Conservation (phyloP, 176 grass and related monocot genomes). For the Bonia amplexicaulis region DNA sequence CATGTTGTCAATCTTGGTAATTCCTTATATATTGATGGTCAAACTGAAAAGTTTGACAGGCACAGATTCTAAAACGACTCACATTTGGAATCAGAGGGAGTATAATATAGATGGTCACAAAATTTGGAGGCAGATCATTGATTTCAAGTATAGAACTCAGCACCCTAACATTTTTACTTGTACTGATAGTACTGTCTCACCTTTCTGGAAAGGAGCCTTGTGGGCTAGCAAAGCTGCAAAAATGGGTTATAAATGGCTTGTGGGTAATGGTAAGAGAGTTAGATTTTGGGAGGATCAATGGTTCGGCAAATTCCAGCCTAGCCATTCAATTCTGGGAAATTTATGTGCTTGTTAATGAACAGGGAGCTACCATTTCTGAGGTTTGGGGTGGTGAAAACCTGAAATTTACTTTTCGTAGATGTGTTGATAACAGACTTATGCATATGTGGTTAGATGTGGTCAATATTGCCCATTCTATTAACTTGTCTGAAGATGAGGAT, state of each 20-base stretch:
- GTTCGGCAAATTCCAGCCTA: neutral
- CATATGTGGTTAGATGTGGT: too few species aligned
- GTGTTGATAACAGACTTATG: too few species aligned
- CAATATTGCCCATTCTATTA: too few species aligned
- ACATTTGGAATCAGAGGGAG: too few species aligned
- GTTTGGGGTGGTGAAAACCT: neutral
- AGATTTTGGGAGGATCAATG: neutral
- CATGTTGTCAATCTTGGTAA: too few species aligned
- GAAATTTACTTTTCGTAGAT: too few species aligned
- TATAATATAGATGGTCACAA: neutral
- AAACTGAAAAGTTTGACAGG: too few species aligned
- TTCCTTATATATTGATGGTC: too few species aligned
- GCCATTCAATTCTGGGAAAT: neutral
- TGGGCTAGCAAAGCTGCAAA: neutral
- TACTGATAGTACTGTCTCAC: accelerated
- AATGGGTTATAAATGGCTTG: neutral
- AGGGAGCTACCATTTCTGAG: neutral
- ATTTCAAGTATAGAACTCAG: neutral
- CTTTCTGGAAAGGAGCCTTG: neutral
- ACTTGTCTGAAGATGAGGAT: too few species aligned
- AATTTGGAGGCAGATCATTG: neutral
- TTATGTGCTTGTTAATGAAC: neutral
- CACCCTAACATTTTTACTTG: neutral
- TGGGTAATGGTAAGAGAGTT: neutral
- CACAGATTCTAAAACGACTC: too few species aligned